Evolutionary conservation across 2,329 filamentous ascomycete genomes (phyloP).

Genomic region (Colletotrichum sp.): DNA sequence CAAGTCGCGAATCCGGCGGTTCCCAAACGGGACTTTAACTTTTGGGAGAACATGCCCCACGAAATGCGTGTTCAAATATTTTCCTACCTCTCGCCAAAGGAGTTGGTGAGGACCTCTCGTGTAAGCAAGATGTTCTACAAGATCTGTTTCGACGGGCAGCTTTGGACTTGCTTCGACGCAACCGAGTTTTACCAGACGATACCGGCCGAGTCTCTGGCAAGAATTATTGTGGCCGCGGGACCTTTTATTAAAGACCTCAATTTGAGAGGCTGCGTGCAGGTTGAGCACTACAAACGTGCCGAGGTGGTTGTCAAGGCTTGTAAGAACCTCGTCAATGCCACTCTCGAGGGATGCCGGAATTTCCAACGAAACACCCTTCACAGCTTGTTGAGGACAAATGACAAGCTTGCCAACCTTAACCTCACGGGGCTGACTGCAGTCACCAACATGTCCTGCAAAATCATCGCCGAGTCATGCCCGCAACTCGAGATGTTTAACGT

Average conservation of each 20-base stretch:
- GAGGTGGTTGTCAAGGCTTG: conserved; percentile 84
- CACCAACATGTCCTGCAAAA: conserved; percentile 84
- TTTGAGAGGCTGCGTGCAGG: conserved; percentile 87
- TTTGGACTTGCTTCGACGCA: conserved; percentile 87
- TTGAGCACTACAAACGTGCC: conserved; percentile 79
- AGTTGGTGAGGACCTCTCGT: conserved; percentile 79
- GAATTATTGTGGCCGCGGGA: conserved; percentile 83
- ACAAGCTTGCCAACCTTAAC: conserved; percentile 81
- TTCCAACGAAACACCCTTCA: conserved; percentile 80
- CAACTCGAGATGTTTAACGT: conserved; percentile 86
- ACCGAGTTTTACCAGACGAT: conserved; percentile 89
- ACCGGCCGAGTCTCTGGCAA: conserved; percentile 80
- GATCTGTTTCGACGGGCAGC: conserved; percentile 91
- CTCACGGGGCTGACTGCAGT: conserved; percentile 81
- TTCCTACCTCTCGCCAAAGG: conserved; percentile 76
- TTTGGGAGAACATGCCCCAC: conserved; percentile 82
- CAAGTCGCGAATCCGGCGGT: conserved; percentile 18
- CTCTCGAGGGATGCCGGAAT: conserved; percentile 87
- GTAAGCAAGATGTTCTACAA: conserved; percentile 81
- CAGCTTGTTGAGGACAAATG: conserved; percentile 76
- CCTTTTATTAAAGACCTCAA: conserved; percentile 93
- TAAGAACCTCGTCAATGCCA: conserved; percentile 85
- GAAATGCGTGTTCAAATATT: conserved; percentile 85
- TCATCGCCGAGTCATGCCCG: conserved; percentile 81
- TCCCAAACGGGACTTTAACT: conserved; percentile 51